These are phyloP conservation scores for Aspergillus arachidicola DNA, from an alignment of 2,329 filamentous ascomycete species.

Conservation along the genomic window DNA sequence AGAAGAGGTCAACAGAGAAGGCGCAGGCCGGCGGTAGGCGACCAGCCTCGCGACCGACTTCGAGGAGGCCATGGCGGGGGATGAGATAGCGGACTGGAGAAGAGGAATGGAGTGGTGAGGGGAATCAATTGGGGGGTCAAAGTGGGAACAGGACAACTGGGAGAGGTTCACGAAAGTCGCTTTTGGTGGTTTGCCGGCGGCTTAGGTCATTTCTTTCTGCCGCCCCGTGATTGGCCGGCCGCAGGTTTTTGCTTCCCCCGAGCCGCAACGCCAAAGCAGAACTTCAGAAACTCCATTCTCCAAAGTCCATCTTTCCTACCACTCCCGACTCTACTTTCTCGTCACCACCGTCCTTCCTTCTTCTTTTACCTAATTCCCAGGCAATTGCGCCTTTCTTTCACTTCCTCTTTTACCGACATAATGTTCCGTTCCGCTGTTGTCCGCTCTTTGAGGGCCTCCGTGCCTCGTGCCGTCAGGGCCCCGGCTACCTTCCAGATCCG, in stretches of 20 bases:
- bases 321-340: slow-evolving; percentile 5
- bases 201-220: slow-evolving; percentile 47
- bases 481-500: slow-evolving; percentile 63
- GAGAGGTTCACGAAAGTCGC: slow-evolving; percentile 25
- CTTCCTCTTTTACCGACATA: slow-evolving; percentile 37
- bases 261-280: slow-evolving; percentile 28
- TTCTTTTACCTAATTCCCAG: slow-evolving; percentile 8
- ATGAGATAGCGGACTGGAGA: slow-evolving; percentile 1
- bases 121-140: slow-evolving; percentile 22
- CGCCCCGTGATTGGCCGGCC: slow-evolving; percentile 40
- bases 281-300: slow-evolving; percentile 22
- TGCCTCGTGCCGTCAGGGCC: slow-evolving; percentile 55
- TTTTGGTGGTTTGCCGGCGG: slow-evolving; percentile 34
- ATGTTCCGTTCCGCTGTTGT: slow-evolving; percentile 92
- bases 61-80: slow-evolving; percentile 47
- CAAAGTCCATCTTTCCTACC: slow-evolving; percentile 20
- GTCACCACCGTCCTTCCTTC: slow-evolving; percentile 11
- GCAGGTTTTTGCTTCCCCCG: slow-evolving; percentile 38
- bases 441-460: slow-evolving; percentile 68
- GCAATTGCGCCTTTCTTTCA: slow-evolving; percentile 8
- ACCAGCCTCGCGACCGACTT: slow-evolving; percentile 48
- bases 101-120: slow-evolving; percentile 15
- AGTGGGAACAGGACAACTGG: slow-evolving; percentile 21
- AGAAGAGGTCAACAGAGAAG: slow-evolving; percentile 31
- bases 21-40: slow-evolving; percentile 42